Evolutionary conservation across 2,329 filamentous ascomycete genomes (phyloP).

Genomic region (Lachnellula subtilissima): DNA sequence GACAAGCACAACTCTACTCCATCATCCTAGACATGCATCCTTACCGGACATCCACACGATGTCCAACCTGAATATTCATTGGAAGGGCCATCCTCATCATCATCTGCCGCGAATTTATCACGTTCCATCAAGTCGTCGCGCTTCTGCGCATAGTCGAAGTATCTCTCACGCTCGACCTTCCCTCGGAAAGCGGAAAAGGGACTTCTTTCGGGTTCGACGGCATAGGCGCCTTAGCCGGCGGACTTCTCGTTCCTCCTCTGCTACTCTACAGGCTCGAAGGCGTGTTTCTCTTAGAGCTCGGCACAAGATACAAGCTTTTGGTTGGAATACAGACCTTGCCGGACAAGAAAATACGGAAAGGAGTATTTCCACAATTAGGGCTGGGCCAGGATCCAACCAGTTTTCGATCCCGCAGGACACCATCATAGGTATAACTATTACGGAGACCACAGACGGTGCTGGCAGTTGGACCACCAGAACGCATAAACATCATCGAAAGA

Average conservation of each 20-base stretch:
- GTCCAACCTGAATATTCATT: slow-evolving; percentile 24
- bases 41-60: slow-evolving; percentile 22
- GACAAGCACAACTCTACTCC: neutral
- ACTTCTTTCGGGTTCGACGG: slow-evolving; percentile 5
- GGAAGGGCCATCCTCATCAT: slow-evolving; percentile 29
- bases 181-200: slow-evolving; percentile 15
- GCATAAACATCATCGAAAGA: slow-evolving; percentile 2
- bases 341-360: neutral
- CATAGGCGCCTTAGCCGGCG: neutral
- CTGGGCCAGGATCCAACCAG: neutral
- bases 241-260: slow-evolving; percentile 12
- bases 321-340: slow-evolving; percentile 12
- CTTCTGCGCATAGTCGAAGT: slow-evolving; percentile 7
- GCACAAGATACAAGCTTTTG: slow-evolving; percentile 22
- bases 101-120: slow-evolving; percentile 22
- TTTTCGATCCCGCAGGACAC: neutral
- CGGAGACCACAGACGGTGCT: slow-evolving; percentile 16
- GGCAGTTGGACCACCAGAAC: slow-evolving; percentile 10
- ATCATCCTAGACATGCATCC: slow-evolving; percentile 25
- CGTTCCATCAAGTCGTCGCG: slow-evolving; percentile 15
- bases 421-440: neutral
- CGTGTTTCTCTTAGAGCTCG: slow-evolving; percentile 15
- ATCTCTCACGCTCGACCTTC: slow-evolving; percentile 11
- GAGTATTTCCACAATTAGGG: neutral
- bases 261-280: slow-evolving; percentile 12